Evolutionary conservation across 441 rosid species (phyloP), one percentile per base, ranked within the genome.

Genomic region (Mallotus japonicus): DNA sequence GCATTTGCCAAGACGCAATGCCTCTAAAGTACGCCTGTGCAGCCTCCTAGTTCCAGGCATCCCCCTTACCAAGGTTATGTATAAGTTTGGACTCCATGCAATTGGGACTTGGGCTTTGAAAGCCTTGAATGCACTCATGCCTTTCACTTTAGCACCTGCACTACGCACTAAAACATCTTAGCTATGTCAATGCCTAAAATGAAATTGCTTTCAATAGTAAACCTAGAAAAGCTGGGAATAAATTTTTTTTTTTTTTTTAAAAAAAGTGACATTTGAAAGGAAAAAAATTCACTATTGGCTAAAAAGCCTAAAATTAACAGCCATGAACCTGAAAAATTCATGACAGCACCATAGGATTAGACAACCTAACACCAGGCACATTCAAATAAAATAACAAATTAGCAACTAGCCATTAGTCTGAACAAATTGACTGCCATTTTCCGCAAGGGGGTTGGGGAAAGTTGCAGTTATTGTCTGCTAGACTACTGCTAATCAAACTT

Each of bases 21-120:
- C 99, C 77, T 95, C 98, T 44, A 92, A 82, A 22, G 97, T 95
- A 74, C 93, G 92, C 80, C 95, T 82, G 77, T 95, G 99, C 60
- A 88, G 93, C 85, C 84, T 89, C 82, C 97, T 88, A 2, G 98
- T 95, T 61, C 98, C 99, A 0, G 97, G 98, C 65, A 91, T 84
- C 72, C 98, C 99, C 75, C 97, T 90, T 65, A 88, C 98, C 77
- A 91, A 82, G 71, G 97, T 92, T 76, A 92, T 86, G 73, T 86
- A 95, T 44, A 95, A 84, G 57, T 87, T 87, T 62, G 90, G 83
- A 81, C 99, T 91, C 95, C 97, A 90, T 32, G 85, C 77, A 62
- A 92, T 80, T 6, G 96, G 96, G 15, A 84, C 90, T 44, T 84
- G 82, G 14, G 97, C 85, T 89, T 92, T 92, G 78, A 88, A 88